These are phyloP conservation scores for Erysimum cheiri DNA, from an alignment of 441 rosid species.

Conservation along the genomic window DNA sequence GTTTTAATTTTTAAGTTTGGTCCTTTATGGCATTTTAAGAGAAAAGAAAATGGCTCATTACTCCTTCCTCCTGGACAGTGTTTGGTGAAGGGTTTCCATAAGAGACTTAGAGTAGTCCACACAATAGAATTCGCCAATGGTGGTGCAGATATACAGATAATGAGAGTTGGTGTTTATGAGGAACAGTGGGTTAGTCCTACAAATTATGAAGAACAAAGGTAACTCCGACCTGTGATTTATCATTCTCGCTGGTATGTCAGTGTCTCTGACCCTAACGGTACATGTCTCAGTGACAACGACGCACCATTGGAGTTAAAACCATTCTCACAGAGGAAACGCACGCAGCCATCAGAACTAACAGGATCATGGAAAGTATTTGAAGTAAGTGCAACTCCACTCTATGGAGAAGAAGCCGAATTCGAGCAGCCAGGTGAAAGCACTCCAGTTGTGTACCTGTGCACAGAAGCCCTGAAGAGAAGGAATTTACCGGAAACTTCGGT, in stretches of 20 bases:
- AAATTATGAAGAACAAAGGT: slow-evolving; percentile 68
- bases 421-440: slow-evolving; percentile 44
- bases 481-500: slow-evolving; percentile 65
- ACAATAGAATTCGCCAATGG: slow-evolving; percentile 83
- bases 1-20: neutral
- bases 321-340: slow-evolving; percentile 75
- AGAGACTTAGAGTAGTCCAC: slow-evolving; percentile 87
- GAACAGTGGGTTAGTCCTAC: slow-evolving; percentile 88
- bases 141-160: slow-evolving; percentile 83
- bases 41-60: neutral
- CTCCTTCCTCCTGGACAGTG: slow-evolving; percentile 51
- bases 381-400: slow-evolving; percentile 80
- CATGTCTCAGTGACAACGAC: slow-evolving; percentile 53
- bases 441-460: slow-evolving; percentile 80
- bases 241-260: slow-evolving; percentile 3
- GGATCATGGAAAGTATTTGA: slow-evolving; percentile 98
- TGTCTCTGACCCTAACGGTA: neutral
- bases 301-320: slow-evolving; percentile 62
- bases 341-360: slow-evolving; percentile 68
- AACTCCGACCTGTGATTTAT: slow-evolving; percentile 19
- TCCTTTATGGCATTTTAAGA: neutral
- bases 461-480: slow-evolving; percentile 78
- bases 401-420: slow-evolving; percentile 52
- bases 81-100: slow-evolving; percentile 98
- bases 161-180: slow-evolving; percentile 93